A percentile compares a stretch with the other conserved stretches of the same genome.
These are phyloP conservation scores for Suhomyces atakaporum DNA, from an alignment of 1,139 yeast species.

Conservation along the genomic window DNA sequence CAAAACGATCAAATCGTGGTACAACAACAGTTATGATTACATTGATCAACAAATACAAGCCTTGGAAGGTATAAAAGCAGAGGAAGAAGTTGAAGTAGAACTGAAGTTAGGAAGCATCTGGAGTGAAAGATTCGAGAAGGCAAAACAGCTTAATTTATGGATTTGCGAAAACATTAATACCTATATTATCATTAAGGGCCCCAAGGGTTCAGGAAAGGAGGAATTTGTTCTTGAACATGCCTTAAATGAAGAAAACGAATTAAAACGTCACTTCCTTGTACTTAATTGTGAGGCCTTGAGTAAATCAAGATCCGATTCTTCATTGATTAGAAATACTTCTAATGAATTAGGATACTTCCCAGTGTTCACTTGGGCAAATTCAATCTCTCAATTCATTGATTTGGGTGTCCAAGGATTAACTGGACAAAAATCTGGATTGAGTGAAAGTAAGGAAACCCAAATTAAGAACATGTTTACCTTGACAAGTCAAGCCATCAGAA, in stretches of 20 bases:
- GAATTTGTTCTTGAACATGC: constrained; percentile 76
- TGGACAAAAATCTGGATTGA: constrained; percentile 90
- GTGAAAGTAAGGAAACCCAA: constrained; percentile 84
- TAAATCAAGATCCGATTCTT: constrained; percentile 73
- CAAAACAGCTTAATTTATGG: constrained; percentile 74
- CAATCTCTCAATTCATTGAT: constrained; percentile 77
- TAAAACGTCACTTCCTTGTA: constrained; percentile 59
- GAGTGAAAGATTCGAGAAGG: constrained; percentile 70
- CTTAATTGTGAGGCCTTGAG: constrained; percentile 78
- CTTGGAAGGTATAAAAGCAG: constrained; percentile 4
- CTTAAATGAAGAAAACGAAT: constrained; percentile 43
- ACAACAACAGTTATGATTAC: constrained; percentile 31
- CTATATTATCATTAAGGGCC: constrained; percentile 87
- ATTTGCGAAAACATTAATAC: constrained; percentile 65
- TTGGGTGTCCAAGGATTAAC: constrained; percentile 86
- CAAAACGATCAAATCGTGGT: constrained; percentile 24
- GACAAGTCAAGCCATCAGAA: constrained; percentile 70
- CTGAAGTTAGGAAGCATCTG: constrained; percentile 47
- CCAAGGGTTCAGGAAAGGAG: constrained; percentile 90
- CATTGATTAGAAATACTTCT: constrained; percentile 68
- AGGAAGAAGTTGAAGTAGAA: constrained; percentile 16
- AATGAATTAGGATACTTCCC: constrained; percentile 88
- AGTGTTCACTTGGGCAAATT: constrained; percentile 88
- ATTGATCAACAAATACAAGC: constrained; percentile 18
- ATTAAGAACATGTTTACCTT: constrained; percentile 78